phyloP scores from a whole-genome alignment of 1,139 yeast genomes.

The Magnusiomyces starmeri region DNA sequence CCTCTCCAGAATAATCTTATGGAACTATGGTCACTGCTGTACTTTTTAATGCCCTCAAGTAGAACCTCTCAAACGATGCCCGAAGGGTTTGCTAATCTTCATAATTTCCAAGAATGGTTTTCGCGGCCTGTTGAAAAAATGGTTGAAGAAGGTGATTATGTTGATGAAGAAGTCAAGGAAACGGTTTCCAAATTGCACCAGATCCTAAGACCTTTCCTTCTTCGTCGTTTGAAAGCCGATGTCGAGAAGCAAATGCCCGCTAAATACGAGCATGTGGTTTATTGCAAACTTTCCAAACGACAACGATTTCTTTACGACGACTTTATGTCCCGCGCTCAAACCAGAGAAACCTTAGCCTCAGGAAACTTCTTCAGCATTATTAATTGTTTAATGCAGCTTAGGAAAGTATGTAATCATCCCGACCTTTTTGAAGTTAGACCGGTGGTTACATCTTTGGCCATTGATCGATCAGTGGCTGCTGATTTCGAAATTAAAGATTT shows the following conservation, averaged over 20 bases:
- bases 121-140: conserved; percentile 92
- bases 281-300: conserved; percentile 85
- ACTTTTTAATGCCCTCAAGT: conserved; percentile 91
- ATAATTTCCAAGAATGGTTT: conserved; percentile 97
- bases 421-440: conserved; percentile 95
- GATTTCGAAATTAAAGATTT: conserved; percentile 42
- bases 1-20: conserved; percentile 88
- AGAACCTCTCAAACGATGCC: conserved; percentile 65
- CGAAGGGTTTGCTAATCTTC: conserved; percentile 91
- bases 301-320: conserved; percentile 92
- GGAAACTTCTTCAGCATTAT: conserved; percentile 94
- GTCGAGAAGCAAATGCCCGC: conserved; percentile 99
- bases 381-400: conserved; percentile 93
- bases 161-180: conserved; percentile 60
- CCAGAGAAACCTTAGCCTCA: conserved; percentile 85
- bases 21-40: conserved; percentile 89
- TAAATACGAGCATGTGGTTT: conserved; percentile 88
- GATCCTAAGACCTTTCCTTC: conserved; percentile 82
- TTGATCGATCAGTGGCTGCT: conserved; percentile 56
- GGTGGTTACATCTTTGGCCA: conserved; percentile 79
- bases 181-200: conserved; percentile 89
- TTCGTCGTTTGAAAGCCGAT: conserved; percentile 88
- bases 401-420: conserved; percentile 97
- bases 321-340: conserved; percentile 94
- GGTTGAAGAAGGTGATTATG: conserved; percentile 66